phyloP scores from a whole-genome alignment of 2,329 filamentous ascomycete species.

The Neonectria neomacrospora region DNA sequence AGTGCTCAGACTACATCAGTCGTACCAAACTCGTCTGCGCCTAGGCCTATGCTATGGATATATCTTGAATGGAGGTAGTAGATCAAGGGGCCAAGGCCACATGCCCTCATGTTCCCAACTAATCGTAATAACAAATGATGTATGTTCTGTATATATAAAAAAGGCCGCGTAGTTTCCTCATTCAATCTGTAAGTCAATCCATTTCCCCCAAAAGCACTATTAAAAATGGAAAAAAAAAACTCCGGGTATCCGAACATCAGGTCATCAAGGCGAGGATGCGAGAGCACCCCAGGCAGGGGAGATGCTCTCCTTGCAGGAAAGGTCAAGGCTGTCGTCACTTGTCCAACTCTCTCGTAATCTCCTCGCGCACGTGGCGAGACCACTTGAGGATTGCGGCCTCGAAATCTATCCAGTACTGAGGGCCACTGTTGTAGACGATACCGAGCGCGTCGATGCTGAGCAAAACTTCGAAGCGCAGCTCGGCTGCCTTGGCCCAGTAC shows the following conservation, averaged over 20 bases:
- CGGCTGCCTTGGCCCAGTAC: slow-evolving; percentile 96
- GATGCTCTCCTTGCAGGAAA: slow-evolving; percentile 18
- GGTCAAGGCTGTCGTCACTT: slow-evolving; percentile 47
- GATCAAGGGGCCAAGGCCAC: slow-evolving; percentile 27
- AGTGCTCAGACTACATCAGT: slow-evolving; percentile 39
- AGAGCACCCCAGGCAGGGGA: slow-evolving; percentile 4
- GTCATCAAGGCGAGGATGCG: slow-evolving; percentile 37
- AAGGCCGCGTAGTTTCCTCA: slow-evolving; percentile 28
- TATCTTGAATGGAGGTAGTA: slow-evolving; percentile 49
- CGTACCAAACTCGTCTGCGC: slow-evolving; percentile 43
- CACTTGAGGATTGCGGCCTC: slow-evolving; percentile 85
- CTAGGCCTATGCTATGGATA: slow-evolving; percentile 50
- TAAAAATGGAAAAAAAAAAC: slow-evolving; percentile 36
- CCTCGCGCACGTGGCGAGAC: slow-evolving; percentile 84
- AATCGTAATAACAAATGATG: slow-evolving; percentile 28
- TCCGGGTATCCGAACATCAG: slow-evolving; percentile 43
- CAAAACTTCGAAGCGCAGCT: slow-evolving; percentile 90
- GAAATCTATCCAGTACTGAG: slow-evolving; percentile 80
- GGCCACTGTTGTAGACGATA: slow-evolving; percentile 79
- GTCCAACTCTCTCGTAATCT: slow-evolving; percentile 76
- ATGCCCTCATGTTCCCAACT: slow-evolving; percentile 23
- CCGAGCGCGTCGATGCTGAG: slow-evolving; percentile 87
- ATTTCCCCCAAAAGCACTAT: slow-evolving; percentile 28
- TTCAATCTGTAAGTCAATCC: slow-evolving; percentile 41
- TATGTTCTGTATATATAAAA: slow-evolving; percentile 31